Evolutionary conservation across 2,329 filamentous ascomycete genomes (phyloP).

Genomic region (Claviceps quebecensis): DNA sequence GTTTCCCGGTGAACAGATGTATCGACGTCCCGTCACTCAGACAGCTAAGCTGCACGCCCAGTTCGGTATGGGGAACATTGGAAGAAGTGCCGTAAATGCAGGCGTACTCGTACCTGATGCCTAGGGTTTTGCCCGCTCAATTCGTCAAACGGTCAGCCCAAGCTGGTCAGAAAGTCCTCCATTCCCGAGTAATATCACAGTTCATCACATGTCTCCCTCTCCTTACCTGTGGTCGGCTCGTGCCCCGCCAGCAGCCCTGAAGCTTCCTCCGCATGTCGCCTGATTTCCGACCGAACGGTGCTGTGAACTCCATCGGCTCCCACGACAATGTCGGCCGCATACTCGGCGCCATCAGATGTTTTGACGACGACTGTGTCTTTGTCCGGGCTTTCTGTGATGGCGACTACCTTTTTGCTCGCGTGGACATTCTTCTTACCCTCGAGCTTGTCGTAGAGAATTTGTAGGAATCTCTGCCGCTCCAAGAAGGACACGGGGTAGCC

Average conservation of each 20-base stretch:
- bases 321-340: conserved; percentile 24
- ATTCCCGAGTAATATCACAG: too few species aligned
- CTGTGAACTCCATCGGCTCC: conserved; percentile 30
- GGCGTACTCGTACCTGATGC: conserved; percentile 3
- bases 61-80: conserved; percentile 1
- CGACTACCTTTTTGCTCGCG: conserved; percentile 8
- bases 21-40: conserved; percentile 1
- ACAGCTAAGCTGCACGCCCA: conserved; percentile 1
- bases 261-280: conserved; percentile 9
- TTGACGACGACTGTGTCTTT: conserved; percentile 9
- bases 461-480: conserved; percentile 20
- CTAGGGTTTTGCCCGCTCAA: neutral
- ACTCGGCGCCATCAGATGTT: conserved; percentile 20
- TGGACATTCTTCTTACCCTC: conserved; percentile 14
- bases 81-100: conserved; percentile 4
- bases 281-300: conserved; percentile 12
- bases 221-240: conserved; percentile 10
- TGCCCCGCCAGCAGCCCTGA: conserved; percentile 7
- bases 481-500: conserved; percentile 20
- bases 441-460: conserved; percentile 19
- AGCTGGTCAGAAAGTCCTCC: too few species aligned
- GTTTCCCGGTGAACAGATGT: conserved; percentile 1
- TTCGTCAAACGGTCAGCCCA: too few species aligned
- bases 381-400: conserved; percentile 4
- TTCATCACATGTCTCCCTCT: neutral